Percentiles rank a stretch among this genome's conserved stretches.
phyloP scores from a whole-genome alignment of 306 rosid genomes.

The cucumber (Cucumis sativus) region DNA sequence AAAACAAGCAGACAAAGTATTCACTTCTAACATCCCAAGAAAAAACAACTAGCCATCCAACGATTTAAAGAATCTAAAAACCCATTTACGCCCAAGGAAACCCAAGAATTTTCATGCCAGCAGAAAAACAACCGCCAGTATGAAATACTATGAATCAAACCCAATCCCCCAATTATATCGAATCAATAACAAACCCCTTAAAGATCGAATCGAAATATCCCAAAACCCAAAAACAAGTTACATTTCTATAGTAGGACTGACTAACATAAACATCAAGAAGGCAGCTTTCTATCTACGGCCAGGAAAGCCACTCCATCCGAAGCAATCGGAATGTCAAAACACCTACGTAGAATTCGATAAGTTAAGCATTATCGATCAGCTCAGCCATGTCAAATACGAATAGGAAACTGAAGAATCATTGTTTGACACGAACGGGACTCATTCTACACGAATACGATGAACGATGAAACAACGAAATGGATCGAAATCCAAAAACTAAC shows the following conservation, averaged over 20 bases:
- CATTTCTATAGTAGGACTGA: not conserved
- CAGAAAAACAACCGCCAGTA: not conserved
- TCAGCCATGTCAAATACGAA: not conserved
- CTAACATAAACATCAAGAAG: not conserved
- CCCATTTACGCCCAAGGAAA: not conserved
- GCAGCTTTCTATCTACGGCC: not conserved
- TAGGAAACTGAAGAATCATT: not conserved
- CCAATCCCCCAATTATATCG: not conserved
- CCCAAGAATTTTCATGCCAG: not conserved
- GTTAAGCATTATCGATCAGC: not conserved
- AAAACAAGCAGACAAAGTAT: not conserved
- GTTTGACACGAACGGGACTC: not conserved
- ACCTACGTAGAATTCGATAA: not conserved
- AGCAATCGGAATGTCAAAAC: not conserved
- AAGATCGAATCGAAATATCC: not conserved
- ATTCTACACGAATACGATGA: not conserved
- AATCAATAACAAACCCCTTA: not conserved
- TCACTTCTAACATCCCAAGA: not conserved
- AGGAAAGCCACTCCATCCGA: not conserved
- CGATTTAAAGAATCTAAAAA: not conserved
- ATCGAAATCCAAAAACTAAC: conserved; percentile 1
- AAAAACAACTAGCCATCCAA: not conserved
- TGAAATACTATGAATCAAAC: not conserved
- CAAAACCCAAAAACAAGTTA: not conserved
- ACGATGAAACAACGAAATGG: not conserved